A percentile compares a stretch with the other conserved stretches of the same genome.
Conservation (phyloP, 352 stramenopile species). For the Pythium grandisporangium region DNA sequence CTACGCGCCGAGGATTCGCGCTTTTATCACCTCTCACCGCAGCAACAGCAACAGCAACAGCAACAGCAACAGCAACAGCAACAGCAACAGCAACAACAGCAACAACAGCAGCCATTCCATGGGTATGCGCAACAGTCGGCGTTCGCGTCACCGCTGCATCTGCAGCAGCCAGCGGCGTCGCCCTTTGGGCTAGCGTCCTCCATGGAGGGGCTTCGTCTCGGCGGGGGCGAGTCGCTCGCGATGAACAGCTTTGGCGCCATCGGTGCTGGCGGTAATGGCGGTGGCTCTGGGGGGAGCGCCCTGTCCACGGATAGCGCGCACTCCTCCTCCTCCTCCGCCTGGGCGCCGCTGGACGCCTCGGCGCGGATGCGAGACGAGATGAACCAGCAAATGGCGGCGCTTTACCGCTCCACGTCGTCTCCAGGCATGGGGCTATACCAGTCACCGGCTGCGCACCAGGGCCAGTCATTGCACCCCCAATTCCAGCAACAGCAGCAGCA, state of each 20-base stretch:
- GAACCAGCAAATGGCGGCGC: conserved; percentile 70
- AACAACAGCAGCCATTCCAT: background rate
- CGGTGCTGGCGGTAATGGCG: background rate
- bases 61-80: conserved; percentile 1
- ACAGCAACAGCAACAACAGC: conserved; percentile 2
- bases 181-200: conserved; percentile 23
- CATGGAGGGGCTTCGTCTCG: conserved; percentile 25
- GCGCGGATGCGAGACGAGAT: conserved; percentile 48
- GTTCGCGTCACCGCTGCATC: background rate
- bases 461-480: conserved; percentile 14
- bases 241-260: conserved; percentile 1
- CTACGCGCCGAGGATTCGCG: background rate
- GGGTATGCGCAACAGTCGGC: background rate
- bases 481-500: conserved; percentile 10
- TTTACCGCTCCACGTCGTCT: conserved; percentile 30
- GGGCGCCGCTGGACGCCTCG: conserved; percentile 7
- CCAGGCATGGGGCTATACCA: conserved; percentile 10
- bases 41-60: background rate
- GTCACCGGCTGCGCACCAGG: too few relatives aligned
- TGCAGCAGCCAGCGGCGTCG: background rate
- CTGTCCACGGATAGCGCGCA: conserved; percentile 7
- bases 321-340: conserved; percentile 8
- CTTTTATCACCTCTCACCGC: background rate
- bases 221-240: conserved; percentile 9
- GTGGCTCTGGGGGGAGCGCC: conserved; percentile 12